phyloP scores from a whole-genome alignment of 208 protist species.

The Blastocrithidia nonstop region DNA sequence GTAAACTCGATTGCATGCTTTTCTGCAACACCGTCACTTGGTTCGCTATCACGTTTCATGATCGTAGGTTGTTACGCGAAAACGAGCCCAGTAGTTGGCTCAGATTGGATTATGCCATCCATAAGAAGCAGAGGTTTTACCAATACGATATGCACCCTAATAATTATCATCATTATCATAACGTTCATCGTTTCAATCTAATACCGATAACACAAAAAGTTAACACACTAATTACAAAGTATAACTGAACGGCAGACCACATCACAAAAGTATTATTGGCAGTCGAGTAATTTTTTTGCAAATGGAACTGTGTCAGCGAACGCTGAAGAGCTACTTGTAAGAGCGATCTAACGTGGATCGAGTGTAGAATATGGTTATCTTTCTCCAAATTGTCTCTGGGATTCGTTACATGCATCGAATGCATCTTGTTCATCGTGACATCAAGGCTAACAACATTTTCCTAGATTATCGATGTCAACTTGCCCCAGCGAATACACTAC shows the following conservation, averaged over 20 bases:
- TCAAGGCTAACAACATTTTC: slow-evolving; percentile 81
- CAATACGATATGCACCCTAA: not conserved
- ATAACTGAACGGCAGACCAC: not conserved
- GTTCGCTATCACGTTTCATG: slow-evolving; percentile 73
- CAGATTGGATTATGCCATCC: slow-evolving; percentile 35
- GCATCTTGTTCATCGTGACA: slow-evolving; percentile 62
- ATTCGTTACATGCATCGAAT: slow-evolving; percentile 52
- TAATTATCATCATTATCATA: not conserved
- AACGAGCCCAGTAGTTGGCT: slow-evolving; percentile 47
- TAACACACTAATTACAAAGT: not conserved
- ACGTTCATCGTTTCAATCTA: not conserved
- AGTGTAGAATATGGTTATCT: slow-evolving; percentile 63
- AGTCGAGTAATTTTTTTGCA: slow-evolving; percentile 67
- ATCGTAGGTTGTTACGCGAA: slow-evolving; percentile 58
- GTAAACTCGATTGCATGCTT: slow-evolving; percentile 58
- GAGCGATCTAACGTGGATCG: slow-evolving; percentile 30
- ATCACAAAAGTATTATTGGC: slow-evolving; percentile 13
- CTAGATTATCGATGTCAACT: slow-evolving; percentile 59
- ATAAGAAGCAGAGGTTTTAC: slow-evolving; percentile 12
- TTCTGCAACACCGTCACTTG: slow-evolving; percentile 32
- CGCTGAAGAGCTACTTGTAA: slow-evolving; percentile 40
- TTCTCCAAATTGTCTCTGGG: slow-evolving; percentile 34
- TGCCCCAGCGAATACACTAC: not conserved
- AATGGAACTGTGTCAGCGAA: slow-evolving; percentile 75
- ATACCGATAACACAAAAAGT: not conserved